Evolutionary conservation across 139 green algal species (phyloP).

Genomic region (Chlorella sorokiniana): DNA sequence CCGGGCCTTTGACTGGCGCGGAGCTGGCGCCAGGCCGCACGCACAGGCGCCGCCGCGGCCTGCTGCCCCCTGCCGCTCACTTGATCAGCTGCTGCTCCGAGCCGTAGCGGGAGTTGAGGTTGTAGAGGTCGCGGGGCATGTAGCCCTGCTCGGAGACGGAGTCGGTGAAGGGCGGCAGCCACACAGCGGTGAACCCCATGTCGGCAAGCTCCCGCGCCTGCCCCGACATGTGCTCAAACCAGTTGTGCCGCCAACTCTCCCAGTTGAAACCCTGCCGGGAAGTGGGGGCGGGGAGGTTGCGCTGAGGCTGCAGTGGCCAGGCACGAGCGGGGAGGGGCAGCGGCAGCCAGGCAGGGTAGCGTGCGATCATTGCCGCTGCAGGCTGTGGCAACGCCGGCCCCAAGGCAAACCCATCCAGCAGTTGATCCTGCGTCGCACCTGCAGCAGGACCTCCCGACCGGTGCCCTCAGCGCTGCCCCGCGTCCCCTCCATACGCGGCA

Average conservation of each 20-base stretch:
- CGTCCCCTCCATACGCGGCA: background rate
- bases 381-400: no score
- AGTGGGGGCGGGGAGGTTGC: no score
- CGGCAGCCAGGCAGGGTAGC: no score
- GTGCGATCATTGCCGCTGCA: no score
- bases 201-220: slow-evolving; percentile 65
- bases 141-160: slow-evolving; percentile 33
- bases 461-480: slow-evolving; percentile 59
- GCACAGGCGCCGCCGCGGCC: no score
- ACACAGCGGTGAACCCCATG: slow-evolving; percentile 88
- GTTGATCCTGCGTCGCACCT: background rate
- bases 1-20: no score
- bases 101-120: slow-evolving; percentile 77
- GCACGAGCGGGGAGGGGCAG: no score
- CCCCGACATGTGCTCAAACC: slow-evolving; percentile 49
- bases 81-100: slow-evolving; percentile 58
- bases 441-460: slow-evolving; percentile 89
- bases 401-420: background rate
- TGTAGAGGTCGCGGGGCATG: slow-evolving; percentile 74
- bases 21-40: no score
- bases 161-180: slow-evolving; percentile 89
- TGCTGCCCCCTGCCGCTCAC: no score
- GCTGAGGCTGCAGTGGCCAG: no score
- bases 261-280: slow-evolving; percentile 40
- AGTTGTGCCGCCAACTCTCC: slow-evolving; percentile 61